A percentile compares a stretch with the other conserved stretches of the same genome.
These are phyloP conservation scores for Phaeolepiota aurea DNA, from an alignment of 768 basidiomycete species.

Conservation along the genomic window DNA sequence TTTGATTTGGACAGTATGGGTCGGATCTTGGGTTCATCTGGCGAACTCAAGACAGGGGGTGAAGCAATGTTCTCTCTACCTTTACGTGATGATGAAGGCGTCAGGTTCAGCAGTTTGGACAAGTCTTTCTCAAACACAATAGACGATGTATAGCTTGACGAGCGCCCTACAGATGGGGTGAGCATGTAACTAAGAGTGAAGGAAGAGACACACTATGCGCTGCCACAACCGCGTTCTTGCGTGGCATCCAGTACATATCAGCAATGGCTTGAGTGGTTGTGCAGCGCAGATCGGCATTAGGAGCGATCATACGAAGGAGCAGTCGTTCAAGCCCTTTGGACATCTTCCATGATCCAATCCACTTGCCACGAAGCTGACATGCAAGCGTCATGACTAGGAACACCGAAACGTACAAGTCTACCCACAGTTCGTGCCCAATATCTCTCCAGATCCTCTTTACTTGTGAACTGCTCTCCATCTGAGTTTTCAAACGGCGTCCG, in stretches of 20 bases:
- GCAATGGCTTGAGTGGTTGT: conserved; percentile 57
- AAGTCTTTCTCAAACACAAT: conserved; percentile 43
- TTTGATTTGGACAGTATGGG: no score
- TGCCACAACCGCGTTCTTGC: conserved; percentile 16
- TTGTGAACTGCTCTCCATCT: conserved; percentile 71
- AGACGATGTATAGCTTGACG: conserved; percentile 38
- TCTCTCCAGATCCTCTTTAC: conserved; percentile 71
- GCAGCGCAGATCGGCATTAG: conserved; percentile 75
- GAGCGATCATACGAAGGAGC: conserved; percentile 69
- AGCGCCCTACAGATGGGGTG: conserved; percentile 26
- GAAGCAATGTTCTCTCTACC: conserved; percentile 19
- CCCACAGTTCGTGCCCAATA: conserved; percentile 83
- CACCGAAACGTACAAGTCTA: conserved; percentile 1
- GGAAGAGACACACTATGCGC: conserved; percentile 32
- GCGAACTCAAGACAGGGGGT: conserved; percentile 32
- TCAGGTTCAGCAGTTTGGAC: conserved; percentile 26
- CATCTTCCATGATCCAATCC: conserved; percentile 79
- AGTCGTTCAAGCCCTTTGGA: conserved; percentile 56
- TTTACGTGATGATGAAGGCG: conserved; percentile 21
- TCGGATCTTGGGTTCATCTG: no score
- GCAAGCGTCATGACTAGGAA: not conserved
- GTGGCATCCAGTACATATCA: conserved; percentile 60
- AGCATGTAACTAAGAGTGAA: not conserved
- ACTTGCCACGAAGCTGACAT: conserved; percentile 63
- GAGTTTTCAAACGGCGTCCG: conserved; percentile 87